A percentile compares a stretch with the other conserved stretches of the same genome.
These are phyloP conservation scores for Corynascus novoguineensis DNA, from an alignment of 495 filamentous ascomycete genomes.

Conservation along the genomic window DNA sequence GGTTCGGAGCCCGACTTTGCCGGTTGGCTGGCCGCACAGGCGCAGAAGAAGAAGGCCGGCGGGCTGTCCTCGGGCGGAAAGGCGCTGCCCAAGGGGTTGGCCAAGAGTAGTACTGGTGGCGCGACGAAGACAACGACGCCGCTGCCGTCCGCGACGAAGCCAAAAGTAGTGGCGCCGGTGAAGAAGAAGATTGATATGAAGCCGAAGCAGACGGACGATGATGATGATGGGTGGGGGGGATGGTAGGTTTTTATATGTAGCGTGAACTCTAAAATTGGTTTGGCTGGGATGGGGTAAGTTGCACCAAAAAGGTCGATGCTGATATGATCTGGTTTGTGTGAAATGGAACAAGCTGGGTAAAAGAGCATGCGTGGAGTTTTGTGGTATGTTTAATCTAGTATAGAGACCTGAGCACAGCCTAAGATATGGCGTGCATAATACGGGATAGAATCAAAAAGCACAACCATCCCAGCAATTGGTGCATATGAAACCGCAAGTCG, in stretches of 20 bases:
- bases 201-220: constrained; percentile 51
- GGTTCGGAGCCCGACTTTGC: constrained; percentile 89
- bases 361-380: no score
- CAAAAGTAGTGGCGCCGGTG: neutral
- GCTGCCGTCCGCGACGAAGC: constrained; percentile 20
- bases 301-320: no score
- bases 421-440: no score
- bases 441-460: no score
- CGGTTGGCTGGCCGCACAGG: constrained; percentile 82
- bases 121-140: constrained; percentile 13
- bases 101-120: constrained; percentile 42
- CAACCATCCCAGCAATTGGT: no score
- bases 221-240: constrained; percentile 62
- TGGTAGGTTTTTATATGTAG: constrained; percentile 39
- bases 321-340: no score
- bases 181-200: constrained; percentile 50
- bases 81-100: constrained; percentile 69
- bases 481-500: no score
- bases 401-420: no score
- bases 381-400: no score
- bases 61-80: constrained; percentile 30
- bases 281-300: no score
- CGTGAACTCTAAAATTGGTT: neutral
- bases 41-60: constrained; percentile 58
- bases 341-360: no score